Percentiles rank a stretch among this genome's conserved stretches.
Conservation (phyloP, 305 asterid genomes). For the Plantago rigida region DNA sequence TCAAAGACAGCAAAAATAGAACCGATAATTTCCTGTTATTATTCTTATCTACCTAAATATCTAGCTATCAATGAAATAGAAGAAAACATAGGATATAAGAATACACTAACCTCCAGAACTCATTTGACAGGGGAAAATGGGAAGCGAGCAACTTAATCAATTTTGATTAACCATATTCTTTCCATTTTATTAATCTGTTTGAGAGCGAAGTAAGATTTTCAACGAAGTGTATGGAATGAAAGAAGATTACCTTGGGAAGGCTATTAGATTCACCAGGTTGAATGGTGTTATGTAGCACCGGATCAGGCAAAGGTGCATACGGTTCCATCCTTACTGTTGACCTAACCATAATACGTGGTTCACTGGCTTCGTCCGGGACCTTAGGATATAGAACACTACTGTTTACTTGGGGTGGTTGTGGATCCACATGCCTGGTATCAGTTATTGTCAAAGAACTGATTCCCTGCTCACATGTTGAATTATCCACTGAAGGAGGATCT, state of each 20-base stretch:
- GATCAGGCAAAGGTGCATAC: constrained; percentile 20
- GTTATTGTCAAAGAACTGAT: constrained; percentile 46
- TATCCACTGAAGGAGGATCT: constrained; percentile 44
- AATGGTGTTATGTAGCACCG: constrained; percentile 15
- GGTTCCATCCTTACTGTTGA: constrained; percentile 30
- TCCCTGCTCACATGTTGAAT: constrained; percentile 54
- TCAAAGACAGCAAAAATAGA: too few relatives aligned
- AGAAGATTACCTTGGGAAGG: constrained; percentile 33
- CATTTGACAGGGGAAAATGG: too few relatives aligned
- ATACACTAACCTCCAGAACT: too few relatives aligned
- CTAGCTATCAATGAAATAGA: too few relatives aligned
- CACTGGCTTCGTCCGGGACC: constrained; percentile 26
- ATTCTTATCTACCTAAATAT: too few relatives aligned
- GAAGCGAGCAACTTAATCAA: too few relatives aligned
- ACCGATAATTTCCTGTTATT: too few relatives aligned
- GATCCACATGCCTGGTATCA: constrained; percentile 29
- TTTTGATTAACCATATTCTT: too few relatives aligned
- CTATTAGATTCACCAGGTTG: constrained; percentile 30
- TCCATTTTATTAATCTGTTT: too few relatives aligned
- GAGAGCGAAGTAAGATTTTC: background rate
- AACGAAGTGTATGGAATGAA: background rate
- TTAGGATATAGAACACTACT: constrained; percentile 28
- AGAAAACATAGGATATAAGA: too few relatives aligned
- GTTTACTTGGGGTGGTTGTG: constrained; percentile 28
- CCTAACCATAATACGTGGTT: constrained; percentile 26